Percentiles rank a stretch among this genome's conserved stretches.
These are phyloP conservation scores for Cladosporium oxysporum DNA, from an alignment of 2,329 filamentous ascomycete species.

Conservation along the genomic window DNA sequence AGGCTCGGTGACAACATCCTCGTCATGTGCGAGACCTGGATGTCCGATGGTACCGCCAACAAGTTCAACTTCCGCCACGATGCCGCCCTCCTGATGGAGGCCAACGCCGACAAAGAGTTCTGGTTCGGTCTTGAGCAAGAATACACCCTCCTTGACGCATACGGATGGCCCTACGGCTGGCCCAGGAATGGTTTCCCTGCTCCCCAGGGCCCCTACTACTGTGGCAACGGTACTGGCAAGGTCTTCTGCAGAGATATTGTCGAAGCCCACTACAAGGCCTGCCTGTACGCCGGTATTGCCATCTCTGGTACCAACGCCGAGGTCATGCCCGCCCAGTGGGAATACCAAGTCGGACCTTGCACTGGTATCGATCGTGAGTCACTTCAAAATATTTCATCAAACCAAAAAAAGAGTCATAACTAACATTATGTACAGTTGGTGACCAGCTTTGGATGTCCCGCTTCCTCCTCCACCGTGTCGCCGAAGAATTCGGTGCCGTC, in stretches of 20 bases:
- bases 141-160: slow-evolving; percentile 87
- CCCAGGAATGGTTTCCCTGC: slow-evolving; percentile 84
- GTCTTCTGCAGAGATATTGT: slow-evolving; percentile 98
- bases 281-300: slow-evolving; percentile 83
- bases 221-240: slow-evolving; percentile 94
- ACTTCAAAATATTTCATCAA: not conserved
- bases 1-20: slow-evolving; percentile 87
- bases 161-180: slow-evolving; percentile 91
- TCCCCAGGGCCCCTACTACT: slow-evolving; percentile 95
- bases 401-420: not conserved
- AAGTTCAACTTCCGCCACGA: slow-evolving; percentile 98
- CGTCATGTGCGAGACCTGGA: slow-evolving; percentile 93
- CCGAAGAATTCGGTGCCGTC: slow-evolving; percentile 95
- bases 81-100: slow-evolving; percentile 84
- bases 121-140: slow-evolving; percentile 99
- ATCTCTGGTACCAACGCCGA: slow-evolving; percentile 99
- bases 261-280: slow-evolving; percentile 90
- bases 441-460: slow-evolving; percentile 95
- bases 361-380: slow-evolving; percentile 74
- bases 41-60: slow-evolving; percentile 91
- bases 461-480: slow-evolving; percentile 85
- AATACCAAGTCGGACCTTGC: slow-evolving; percentile 95
- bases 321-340: slow-evolving; percentile 98
- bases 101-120: slow-evolving; percentile 77
- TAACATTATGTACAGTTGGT: slow-evolving; percentile 62